Conservation (phyloP, 495 filamentous ascomycete genomes). For the Evansstolkia leycettana region DNA sequence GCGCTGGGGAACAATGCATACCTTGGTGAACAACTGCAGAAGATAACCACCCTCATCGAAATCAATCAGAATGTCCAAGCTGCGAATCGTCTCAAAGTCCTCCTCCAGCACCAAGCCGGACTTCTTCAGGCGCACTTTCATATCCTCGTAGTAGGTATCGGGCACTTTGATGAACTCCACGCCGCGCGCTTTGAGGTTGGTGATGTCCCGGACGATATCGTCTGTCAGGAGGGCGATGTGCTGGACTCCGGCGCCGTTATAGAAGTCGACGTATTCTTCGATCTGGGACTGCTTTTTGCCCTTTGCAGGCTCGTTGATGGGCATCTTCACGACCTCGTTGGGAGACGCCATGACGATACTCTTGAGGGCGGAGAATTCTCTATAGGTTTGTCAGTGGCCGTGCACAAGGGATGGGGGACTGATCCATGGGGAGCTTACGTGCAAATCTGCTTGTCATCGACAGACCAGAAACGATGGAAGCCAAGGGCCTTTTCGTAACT, state of each 20-base stretch:
- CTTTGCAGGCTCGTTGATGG: conserved; percentile 87
- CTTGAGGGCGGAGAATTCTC: conserved; percentile 71
- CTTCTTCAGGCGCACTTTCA: conserved; percentile 51
- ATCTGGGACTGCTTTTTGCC: conserved; percentile 83
- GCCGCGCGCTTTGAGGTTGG: conserved; percentile 61
- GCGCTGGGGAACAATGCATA: no score
- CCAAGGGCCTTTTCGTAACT: conserved; percentile 78
- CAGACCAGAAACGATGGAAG: conserved; percentile 91
- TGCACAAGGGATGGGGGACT: neutral
- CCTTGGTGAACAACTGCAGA: conserved; percentile 76
- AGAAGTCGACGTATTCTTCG: conserved; percentile 85
- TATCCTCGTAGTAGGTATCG: conserved; percentile 65
- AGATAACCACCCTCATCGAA: conserved; percentile 86
- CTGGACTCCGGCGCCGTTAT: conserved; percentile 76
- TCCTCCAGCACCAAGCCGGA: conserved; percentile 47
- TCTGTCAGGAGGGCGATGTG: conserved; percentile 75
- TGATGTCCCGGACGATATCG: conserved; percentile 65
- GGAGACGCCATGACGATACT: conserved; percentile 78
- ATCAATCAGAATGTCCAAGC: conserved; percentile 74
- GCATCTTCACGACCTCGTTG: conserved; percentile 85
- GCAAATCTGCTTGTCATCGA: conserved; percentile 77
- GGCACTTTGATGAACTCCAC: conserved; percentile 86
- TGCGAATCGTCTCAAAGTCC: conserved; percentile 60
- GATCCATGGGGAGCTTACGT: no score
- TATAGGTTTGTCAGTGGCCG: conserved; percentile 5